Base-by-base conservation (phyloP, 2,329 filamentous ascomycete genomes). In the Colletotrichum magnum region DNA sequence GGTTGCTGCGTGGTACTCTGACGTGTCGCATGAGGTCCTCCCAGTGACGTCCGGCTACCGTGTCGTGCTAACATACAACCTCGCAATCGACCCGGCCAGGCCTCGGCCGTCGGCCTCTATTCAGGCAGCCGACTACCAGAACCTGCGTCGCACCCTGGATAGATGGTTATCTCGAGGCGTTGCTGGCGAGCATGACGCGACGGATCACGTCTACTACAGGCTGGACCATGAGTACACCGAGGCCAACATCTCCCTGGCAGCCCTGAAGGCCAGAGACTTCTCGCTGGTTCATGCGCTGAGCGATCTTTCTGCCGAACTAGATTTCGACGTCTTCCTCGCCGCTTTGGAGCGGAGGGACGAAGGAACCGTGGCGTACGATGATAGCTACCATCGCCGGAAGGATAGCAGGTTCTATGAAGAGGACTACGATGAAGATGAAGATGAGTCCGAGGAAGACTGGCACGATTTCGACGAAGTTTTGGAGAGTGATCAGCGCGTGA, bases 31-130 rank as follows among this genome's bases (percentile, higher is more conserved):
- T 71, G 82, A 89, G 73, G 79, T 87, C n/a, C 76, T 81, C 16
- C 81, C 82, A 1, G 79, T 89, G 2, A 79, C 71, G 0, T 81
- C 80, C 0, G 87, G 87, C 3, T 82, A 84, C 72, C 83, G 85
- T 3, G 80, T 84, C 63, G 85, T 87, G 10, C 71, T 89, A 12
- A 86, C 82, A 0, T 90, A 87, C 75, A 88, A 88, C 72, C 80
- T 89, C 5, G 73, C 75, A 15, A 64, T 77, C 7, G 53, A 66
- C 36, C 61, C 54, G 10, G 67, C 12, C 0, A 41, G 6, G 1
- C 24, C 3, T 2, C 63, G 72, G 1, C 76, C 76, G 12, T 75
- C 74, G 5, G 74, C 75, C 2, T 18, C 18, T 18, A 18, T 18
- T 18, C 18, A 18, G 18, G 18, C 18, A 18, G 18, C 18, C 18